Evolutionary conservation across 2,329 filamentous ascomycete genomes (phyloP).

Genomic region (Blastomyces parvus): DNA sequence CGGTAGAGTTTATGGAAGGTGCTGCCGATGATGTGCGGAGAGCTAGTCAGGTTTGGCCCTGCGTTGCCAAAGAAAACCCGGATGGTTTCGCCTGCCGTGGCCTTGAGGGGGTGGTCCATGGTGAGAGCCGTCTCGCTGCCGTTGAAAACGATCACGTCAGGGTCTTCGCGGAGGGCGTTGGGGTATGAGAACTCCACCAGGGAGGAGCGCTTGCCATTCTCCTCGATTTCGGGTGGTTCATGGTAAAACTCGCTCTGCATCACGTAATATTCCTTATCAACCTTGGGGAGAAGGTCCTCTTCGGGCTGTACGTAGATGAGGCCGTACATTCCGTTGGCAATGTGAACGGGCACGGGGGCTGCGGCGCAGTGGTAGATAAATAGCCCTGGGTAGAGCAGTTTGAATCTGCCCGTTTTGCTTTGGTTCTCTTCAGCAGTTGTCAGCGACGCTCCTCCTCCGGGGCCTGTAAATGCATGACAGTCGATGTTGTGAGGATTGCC

Average conservation of each 20-base stretch:
- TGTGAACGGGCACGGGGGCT: slow-evolving; percentile 30
- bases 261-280: slow-evolving; percentile 30
- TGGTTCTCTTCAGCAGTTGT: slow-evolving; percentile 27
- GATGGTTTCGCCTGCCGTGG: slow-evolving; percentile 22
- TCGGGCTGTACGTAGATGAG: slow-evolving; percentile 31
- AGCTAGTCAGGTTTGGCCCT: slow-evolving; percentile 28
- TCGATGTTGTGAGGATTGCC: slow-evolving; percentile 32
- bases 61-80: slow-evolving; percentile 32
- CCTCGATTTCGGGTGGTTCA: slow-evolving; percentile 27
- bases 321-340: slow-evolving; percentile 32
- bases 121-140: slow-evolving; percentile 27
- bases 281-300: slow-evolving; percentile 22
- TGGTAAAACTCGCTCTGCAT: slow-evolving; percentile 34
- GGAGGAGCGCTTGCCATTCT: slow-evolving; percentile 22
- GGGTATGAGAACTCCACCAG: slow-evolving; percentile 30
- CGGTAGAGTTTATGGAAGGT: slow-evolving; percentile 25
- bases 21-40: slow-evolving; percentile 27
- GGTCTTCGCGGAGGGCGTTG: slow-evolving; percentile 26
- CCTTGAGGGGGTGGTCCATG: slow-evolving; percentile 25
- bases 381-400: slow-evolving; percentile 24
- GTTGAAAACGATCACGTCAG: slow-evolving; percentile 27
- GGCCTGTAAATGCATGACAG: slow-evolving; percentile 28
- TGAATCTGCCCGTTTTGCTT: slow-evolving; percentile 26
- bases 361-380: slow-evolving; percentile 31
- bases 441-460: slow-evolving; percentile 26